phyloP scores from a whole-genome alignment of 768 basidiomycete species.

The Podaxis mareebaensis region DNA sequence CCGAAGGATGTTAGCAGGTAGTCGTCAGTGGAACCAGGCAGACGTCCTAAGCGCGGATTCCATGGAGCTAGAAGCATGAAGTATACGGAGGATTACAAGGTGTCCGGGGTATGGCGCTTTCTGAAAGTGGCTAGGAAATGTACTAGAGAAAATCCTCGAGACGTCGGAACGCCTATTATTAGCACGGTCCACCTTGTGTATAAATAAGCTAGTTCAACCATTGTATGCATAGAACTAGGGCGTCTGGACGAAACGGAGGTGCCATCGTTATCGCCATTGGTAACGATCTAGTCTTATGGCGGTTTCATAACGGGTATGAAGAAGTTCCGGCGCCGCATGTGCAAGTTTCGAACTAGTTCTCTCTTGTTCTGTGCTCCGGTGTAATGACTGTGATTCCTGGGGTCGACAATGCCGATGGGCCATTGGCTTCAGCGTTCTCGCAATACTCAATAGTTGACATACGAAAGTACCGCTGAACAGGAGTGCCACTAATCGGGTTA shows the following conservation, averaged over 20 bases:
- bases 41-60: not conserved
- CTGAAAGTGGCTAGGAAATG: not conserved
- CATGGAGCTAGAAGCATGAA: slow-evolving; percentile 11
- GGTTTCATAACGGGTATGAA: not conserved
- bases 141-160: not conserved
- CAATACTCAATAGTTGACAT: not conserved
- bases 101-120: slow-evolving; percentile 5
- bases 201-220: not conserved
- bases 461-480: not conserved
- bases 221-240: not conserved
- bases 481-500: not conserved
- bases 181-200: not conserved
- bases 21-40: not conserved
- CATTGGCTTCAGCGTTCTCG: not conserved
- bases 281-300: not conserved
- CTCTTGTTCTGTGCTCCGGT: too few relatives aligned
- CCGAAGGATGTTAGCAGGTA: slow-evolving; percentile 6
- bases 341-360: too few relatives aligned
- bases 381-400: too few relatives aligned
- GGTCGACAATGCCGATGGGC: not conserved
- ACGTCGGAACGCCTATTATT: slow-evolving; percentile 5
- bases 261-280: not conserved
- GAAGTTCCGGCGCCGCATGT: not conserved
- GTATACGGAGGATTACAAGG: not conserved
- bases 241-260: not conserved